Base-by-base conservation (phyloP, 1,284 basidiomycete species). In the Clitocybe nebularis region DNA sequence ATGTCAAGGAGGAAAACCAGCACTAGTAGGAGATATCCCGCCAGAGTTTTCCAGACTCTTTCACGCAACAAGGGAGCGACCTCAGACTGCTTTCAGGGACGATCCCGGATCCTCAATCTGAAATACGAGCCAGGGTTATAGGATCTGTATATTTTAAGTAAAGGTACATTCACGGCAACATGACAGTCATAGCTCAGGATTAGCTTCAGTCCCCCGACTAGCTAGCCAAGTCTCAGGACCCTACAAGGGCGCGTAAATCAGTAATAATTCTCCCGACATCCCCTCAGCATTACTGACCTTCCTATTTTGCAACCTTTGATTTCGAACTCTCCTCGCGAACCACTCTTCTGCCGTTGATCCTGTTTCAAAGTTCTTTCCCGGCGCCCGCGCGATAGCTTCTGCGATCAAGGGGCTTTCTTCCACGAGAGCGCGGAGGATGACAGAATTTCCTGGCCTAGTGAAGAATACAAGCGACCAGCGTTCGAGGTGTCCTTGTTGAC, bases 381-480 rank as follows among this genome's bases (percentile, higher is more conserved):
- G 60, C 0, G 58, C 52, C 10, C 51, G 64, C 1, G 64, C 63
- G 5, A 70, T 66, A 5, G 65, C 60, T 5, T 63, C 57, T 0
- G 64, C 62, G 14, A 83, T 74, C 3, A 69, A 36, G 1, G 59
- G 45, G 47, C 79, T 83, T 17, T 75, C 62, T n/a, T 79, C 69
- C 0, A 63, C 56, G 2, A 79, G 62, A 1, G 79, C 69, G 14
- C 66, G 65, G 26, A 79, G 64, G 1, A 68, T 28, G 17, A 71
- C 61, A 3, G 64, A 65, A 55, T 81, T 72, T 7, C 77, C 74
- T 0, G 80, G 81, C 8, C 82, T 70, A 0, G 71, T 74, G 58
- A 84, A 84, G 58, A 72, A 84, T 0, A 79, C 79, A 4, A 82
- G 62, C 2, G 79, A 81, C 69, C 72, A 80, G 21, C 82, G 71